Evolutionary conservation across 2,329 filamentous ascomycete genomes (phyloP).

Genomic region (Rhinocladiella similis): DNA sequence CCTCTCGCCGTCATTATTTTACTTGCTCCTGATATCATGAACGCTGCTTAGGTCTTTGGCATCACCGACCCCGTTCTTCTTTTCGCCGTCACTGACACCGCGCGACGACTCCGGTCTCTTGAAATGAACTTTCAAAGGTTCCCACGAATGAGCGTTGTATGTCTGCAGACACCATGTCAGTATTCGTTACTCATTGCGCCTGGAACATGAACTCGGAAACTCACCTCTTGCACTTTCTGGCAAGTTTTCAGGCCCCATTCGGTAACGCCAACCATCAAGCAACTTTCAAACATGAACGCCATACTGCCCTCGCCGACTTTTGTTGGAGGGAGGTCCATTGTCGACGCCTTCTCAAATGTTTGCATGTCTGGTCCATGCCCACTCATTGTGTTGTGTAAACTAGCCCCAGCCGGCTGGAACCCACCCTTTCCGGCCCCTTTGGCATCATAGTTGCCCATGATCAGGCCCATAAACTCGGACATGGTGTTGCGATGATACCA

Average conservation of each 20-base stretch:
- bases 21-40: conserved; percentile 15
- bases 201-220: neutral
- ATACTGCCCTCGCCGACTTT: conserved; percentile 62
- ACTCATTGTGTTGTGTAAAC: conserved; percentile 71
- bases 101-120: conserved; percentile 50
- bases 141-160: conserved; percentile 84
- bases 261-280: conserved; percentile 69
- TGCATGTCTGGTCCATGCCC: conserved; percentile 62
- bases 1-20: neutral
- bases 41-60: conserved; percentile 25
- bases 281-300: conserved; percentile 67
- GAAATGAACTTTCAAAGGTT: conserved; percentile 64
- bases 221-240: conserved; percentile 63
- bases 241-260: conserved; percentile 72
- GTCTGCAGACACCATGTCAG: conserved; percentile 36
- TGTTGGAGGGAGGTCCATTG: conserved; percentile 53
- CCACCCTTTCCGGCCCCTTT: conserved; percentile 54
- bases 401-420: conserved; percentile 62
- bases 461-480: conserved; percentile 67
- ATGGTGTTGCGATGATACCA: conserved; percentile 68
- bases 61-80: conserved; percentile 25
- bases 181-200: neutral
- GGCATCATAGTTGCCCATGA: conserved; percentile 62
- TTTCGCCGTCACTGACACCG: conserved; percentile 28
- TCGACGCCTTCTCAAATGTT: conserved; percentile 57